These are phyloP conservation scores for Fusarium staphyleae DNA, from an alignment of 2,329 filamentous ascomycete genomes.

Conservation along the genomic window DNA sequence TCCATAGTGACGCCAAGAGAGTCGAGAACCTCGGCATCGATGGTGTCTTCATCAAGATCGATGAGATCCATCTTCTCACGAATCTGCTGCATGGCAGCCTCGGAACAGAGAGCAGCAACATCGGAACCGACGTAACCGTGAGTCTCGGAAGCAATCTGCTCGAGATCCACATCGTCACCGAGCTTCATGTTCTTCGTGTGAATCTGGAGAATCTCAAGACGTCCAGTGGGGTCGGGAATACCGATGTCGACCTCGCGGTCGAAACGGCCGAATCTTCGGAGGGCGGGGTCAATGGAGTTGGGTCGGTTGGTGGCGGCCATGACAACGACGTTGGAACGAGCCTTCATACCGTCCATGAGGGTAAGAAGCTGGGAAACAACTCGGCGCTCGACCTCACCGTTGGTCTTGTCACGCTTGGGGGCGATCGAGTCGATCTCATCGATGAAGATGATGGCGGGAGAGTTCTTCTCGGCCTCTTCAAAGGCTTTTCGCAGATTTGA, in stretches of 20 bases:
- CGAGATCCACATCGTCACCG: slow-evolving; percentile 92
- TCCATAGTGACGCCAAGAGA: slow-evolving; percentile 99
- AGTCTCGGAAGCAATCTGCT: slow-evolving; percentile 95
- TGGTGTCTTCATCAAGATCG: slow-evolving; percentile 97
- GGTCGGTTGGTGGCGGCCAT: slow-evolving; percentile 99
- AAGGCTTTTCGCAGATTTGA: slow-evolving; percentile 99
- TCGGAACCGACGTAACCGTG: slow-evolving; percentile 99
- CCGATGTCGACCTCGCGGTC: slow-evolving; percentile 99
- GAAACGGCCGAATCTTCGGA: slow-evolving; percentile 97
- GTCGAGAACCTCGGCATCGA: slow-evolving; percentile 97
- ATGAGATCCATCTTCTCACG: slow-evolving; percentile 99
- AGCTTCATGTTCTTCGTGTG: slow-evolving; percentile 99
- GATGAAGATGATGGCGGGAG: slow-evolving; percentile 98
- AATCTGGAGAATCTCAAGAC: slow-evolving; percentile 98
- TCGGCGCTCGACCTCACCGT: slow-evolving; percentile 97
- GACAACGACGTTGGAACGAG: slow-evolving; percentile 96
- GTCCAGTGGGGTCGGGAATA: slow-evolving; percentile 95
- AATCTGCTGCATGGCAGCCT: slow-evolving; percentile 99
- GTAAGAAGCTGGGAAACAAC: slow-evolving; percentile 97
- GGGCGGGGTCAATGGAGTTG: slow-evolving; percentile 97
- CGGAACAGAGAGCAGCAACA: slow-evolving; percentile 96
- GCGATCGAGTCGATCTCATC: slow-evolving; percentile 99
- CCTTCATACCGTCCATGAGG: slow-evolving; percentile 99
- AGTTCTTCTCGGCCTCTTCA: slow-evolving; percentile 99
- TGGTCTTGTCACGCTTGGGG: slow-evolving; percentile 99